A percentile compares a stretch with the other conserved stretches of the same genome.
Conservation (phyloP, 2,329 filamentous ascomycete species). For the Aspergillus flavus region DNA sequence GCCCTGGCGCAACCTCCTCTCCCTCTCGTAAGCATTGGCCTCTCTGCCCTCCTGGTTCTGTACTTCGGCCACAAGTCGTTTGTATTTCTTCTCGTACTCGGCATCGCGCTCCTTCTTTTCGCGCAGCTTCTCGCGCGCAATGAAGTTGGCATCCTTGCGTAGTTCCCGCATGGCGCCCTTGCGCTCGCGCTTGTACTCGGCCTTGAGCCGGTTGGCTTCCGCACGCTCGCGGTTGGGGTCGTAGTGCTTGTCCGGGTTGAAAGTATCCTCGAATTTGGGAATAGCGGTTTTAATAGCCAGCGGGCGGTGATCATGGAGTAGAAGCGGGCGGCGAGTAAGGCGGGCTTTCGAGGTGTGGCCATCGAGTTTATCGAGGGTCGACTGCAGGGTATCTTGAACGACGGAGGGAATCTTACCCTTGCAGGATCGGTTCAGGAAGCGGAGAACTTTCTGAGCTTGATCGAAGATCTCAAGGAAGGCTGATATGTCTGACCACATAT, state of each 20-base stretch:
- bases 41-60: constrained; percentile 90
- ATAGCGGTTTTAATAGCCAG: constrained; percentile 84
- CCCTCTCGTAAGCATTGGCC: constrained; percentile 84
- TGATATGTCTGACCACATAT: constrained; percentile 72
- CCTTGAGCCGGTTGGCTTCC: constrained; percentile 79
- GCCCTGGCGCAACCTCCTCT: constrained; percentile 74
- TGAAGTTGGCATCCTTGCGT: constrained; percentile 91
- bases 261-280: constrained; percentile 94
- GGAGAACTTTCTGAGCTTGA: constrained; percentile 62
- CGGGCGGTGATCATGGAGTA: constrained; percentile 86
- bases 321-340: constrained; percentile 72
- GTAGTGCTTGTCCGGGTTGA: constrained; percentile 95
- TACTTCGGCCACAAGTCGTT: constrained; percentile 87
- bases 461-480: constrained; percentile 79
- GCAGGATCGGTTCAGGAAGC: constrained; percentile 62
- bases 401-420: constrained; percentile 53
- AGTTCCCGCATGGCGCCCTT: constrained; percentile 95
- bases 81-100: constrained; percentile 96
- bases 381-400: constrained; percentile 33
- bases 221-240: constrained; percentile 90
- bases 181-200: constrained; percentile 90
- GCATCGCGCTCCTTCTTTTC: constrained; percentile 93
- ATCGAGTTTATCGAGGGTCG: constrained; percentile 40
- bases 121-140: constrained; percentile 84
- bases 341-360: constrained; percentile 59